A percentile compares a stretch with the other conserved stretches of the same genome.
phyloP scores from a whole-genome alignment of 768 basidiomycete species.

The Fistulinella prunicolor region DNA sequence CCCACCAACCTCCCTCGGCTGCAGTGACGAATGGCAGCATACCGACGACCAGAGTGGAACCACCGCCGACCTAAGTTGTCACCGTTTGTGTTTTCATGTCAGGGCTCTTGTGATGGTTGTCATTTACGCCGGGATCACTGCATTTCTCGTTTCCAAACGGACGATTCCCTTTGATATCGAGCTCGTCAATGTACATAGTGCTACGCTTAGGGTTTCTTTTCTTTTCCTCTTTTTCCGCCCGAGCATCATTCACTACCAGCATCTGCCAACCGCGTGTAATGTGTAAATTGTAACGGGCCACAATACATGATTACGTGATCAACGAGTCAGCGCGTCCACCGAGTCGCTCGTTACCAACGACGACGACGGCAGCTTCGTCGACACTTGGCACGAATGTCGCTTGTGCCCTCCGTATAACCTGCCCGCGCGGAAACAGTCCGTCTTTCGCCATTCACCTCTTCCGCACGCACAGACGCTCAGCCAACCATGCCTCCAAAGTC shows the following conservation, averaged over 20 bases:
- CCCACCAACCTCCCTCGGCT: slow-evolving; percentile 27
- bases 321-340: not conserved
- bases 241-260: slow-evolving; percentile 17
- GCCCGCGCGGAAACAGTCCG: not conserved
- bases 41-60: slow-evolving; percentile 42
- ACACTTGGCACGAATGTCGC: slow-evolving; percentile 4
- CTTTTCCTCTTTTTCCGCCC: not conserved
- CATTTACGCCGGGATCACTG: slow-evolving; percentile 21
- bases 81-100: slow-evolving; percentile 4
- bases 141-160: slow-evolving; percentile 24
- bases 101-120: slow-evolving; percentile 18
- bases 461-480: no score
- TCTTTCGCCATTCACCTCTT: not conserved
- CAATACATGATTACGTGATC: slow-evolving; percentile 26
- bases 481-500: slow-evolving; percentile 29
- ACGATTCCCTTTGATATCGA: slow-evolving; percentile 20
- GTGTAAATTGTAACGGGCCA: slow-evolving; percentile 10
- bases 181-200: slow-evolving; percentile 31
- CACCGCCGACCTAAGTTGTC: slow-evolving; percentile 34
- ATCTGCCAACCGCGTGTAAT: not conserved
- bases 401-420: not conserved
- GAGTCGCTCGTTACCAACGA: no score
- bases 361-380: slow-evolving; percentile 1
- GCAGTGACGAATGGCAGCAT: slow-evolving; percentile 40
- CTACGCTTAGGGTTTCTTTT: slow-evolving; percentile 12